phyloP scores from a whole-genome alignment of 2,329 filamentous ascomycete genomes.

The Sclerotinia borealis region DNA sequence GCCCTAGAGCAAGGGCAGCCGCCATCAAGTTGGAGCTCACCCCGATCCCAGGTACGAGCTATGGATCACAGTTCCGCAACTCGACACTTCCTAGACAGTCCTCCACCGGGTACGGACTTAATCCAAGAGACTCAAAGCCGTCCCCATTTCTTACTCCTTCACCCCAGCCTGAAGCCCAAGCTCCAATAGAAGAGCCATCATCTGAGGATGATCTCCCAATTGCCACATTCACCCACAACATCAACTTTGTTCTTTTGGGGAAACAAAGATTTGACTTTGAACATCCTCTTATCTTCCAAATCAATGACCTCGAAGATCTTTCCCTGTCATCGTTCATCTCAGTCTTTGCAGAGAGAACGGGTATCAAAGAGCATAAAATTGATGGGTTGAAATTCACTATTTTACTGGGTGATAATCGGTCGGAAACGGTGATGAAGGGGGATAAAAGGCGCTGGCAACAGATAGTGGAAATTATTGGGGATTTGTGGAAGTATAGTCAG shows the following conservation, averaged over 20 bases:
- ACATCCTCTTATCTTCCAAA: background rate
- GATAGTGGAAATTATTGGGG: background rate
- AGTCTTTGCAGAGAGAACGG: background rate
- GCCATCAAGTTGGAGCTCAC: background rate
- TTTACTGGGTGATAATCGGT: background rate
- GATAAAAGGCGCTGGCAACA: background rate
- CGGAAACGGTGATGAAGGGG: background rate
- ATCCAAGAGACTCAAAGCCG: background rate
- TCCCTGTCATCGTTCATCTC: background rate
- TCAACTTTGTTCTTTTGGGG: background rate
- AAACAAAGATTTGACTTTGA: background rate
- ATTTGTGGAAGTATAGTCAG: background rate
- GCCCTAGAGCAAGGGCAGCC: background rate
- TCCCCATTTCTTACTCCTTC: background rate
- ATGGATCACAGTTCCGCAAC: too few relatives aligned
- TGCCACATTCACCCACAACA: background rate
- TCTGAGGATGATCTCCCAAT: background rate
- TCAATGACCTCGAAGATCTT: background rate
- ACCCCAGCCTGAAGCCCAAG: too few relatives aligned
- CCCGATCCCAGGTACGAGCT: background rate
- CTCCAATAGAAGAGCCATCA: background rate
- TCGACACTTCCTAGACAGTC: too few relatives aligned
- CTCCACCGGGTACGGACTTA: too few relatives aligned
- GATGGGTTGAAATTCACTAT: background rate
- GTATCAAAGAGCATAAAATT: background rate